Evolutionary conservation across 768 basidiomycete species (phyloP).

Genomic region (Scleroderma bovista): DNA sequence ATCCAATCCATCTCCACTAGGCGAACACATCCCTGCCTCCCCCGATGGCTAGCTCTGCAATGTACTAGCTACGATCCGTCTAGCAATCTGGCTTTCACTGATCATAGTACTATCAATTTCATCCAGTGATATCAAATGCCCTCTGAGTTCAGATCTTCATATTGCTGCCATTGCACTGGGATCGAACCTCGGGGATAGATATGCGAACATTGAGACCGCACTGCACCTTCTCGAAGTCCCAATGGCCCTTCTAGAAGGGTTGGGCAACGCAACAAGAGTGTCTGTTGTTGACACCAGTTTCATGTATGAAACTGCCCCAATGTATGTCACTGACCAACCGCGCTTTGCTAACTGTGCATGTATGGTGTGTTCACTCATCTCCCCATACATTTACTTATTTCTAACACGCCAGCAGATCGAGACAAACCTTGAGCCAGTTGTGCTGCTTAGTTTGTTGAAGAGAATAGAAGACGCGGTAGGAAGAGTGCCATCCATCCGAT

Average conservation of each 20-base stretch:
- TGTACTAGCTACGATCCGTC: too few species aligned
- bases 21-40: too few species aligned
- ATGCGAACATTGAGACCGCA: slow-evolving; percentile 75
- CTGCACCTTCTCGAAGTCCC: slow-evolving; percentile 64
- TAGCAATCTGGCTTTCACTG: too few species aligned
- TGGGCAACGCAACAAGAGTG: slow-evolving; percentile 24
- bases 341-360: slow-evolving; percentile 90
- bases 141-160: slow-evolving; percentile 17
- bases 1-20: too few species aligned
- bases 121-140: too few species aligned
- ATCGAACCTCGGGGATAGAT: slow-evolving; percentile 85
- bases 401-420: slow-evolving; percentile 49
- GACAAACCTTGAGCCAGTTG: slow-evolving; percentile 58
- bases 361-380: slow-evolving; percentile 43
- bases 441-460: slow-evolving; percentile 64
- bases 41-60: too few species aligned
- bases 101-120: too few species aligned
- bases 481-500: slow-evolving; percentile 67
- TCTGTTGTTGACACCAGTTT: slow-evolving; percentile 74
- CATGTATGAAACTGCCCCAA: slow-evolving; percentile 89
- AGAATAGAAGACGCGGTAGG: slow-evolving; percentile 70
- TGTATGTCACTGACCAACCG: slow-evolving; percentile 93
- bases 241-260: slow-evolving; percentile 19
- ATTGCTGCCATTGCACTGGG: slow-evolving; percentile 74
- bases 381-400: neutral